Evolutionary conservation across 1,139 yeast genomes (phyloP).

Genomic region (Yamadazyma jaroonii): DNA sequence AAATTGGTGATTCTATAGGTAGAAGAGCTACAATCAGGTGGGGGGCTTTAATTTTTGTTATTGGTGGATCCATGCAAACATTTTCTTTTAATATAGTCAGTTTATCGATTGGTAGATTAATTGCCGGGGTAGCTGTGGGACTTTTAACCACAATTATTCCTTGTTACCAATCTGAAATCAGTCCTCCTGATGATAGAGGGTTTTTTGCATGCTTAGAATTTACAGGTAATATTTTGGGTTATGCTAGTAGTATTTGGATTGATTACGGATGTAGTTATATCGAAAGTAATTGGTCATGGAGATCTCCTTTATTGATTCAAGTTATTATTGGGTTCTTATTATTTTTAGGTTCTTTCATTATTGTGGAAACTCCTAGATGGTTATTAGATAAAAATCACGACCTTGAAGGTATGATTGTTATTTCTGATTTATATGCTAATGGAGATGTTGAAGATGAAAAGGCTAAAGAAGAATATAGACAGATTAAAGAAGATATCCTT

Average conservation of each 20-base stretch:
- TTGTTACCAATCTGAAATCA: slow-evolving; percentile 86
- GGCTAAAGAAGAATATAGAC: slow-evolving; percentile 56
- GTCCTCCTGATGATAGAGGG: slow-evolving; percentile 88
- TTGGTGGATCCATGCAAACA: slow-evolving; percentile 81
- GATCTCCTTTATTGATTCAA: slow-evolving; percentile 76
- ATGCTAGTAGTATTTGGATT: slow-evolving; percentile 85
- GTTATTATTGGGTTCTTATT: slow-evolving; percentile 70
- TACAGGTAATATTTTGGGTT: slow-evolving; percentile 87
- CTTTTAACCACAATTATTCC: slow-evolving; percentile 93
- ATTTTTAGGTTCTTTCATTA: slow-evolving; percentile 68
- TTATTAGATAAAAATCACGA: slow-evolving; percentile 83
- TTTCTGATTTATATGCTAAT: slow-evolving; percentile 45
- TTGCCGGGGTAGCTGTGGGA: slow-evolving; percentile 89
- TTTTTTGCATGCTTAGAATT: slow-evolving; percentile 88
- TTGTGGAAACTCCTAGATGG: slow-evolving; percentile 92
- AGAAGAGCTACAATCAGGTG: slow-evolving; percentile 76
- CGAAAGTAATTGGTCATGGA: slow-evolving; percentile 59
- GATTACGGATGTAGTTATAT: slow-evolving; percentile 77
- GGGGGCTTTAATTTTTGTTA: slow-evolving; percentile 76
- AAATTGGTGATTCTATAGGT: slow-evolving; percentile 76
- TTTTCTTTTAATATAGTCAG: slow-evolving; percentile 38
- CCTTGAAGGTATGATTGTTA: slow-evolving; percentile 68
- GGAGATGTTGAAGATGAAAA: slow-evolving; percentile 56
- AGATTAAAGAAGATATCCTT: slow-evolving; percentile 46
- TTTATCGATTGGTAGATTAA: slow-evolving; percentile 70